These are phyloP conservation scores for Castanea sativa DNA, from an alignment of 306 rosid species.

Conservation along the genomic window DNA sequence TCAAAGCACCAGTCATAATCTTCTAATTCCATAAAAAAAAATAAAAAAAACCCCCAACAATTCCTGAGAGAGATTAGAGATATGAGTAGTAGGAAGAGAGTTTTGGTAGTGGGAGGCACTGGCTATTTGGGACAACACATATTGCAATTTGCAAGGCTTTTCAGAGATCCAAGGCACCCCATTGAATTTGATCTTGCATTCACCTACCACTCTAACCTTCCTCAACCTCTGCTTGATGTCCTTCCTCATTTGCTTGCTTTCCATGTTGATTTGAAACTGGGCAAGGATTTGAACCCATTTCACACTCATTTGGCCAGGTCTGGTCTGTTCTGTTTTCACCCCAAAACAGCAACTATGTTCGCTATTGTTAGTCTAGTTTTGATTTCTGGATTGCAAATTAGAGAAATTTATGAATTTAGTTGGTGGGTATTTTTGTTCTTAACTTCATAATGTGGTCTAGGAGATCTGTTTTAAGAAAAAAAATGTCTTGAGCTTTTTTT, in stretches of 20 bases:
- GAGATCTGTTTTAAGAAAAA: no score
- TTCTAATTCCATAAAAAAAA: neutral
- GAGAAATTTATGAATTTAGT: neutral
- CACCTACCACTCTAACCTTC: constrained; percentile 58
- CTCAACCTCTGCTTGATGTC: constrained; percentile 43
- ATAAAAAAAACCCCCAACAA: neutral
- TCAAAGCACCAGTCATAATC: neutral
- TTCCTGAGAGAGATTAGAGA: neutral
- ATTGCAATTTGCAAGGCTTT: constrained; percentile 52
- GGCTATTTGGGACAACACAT: constrained; percentile 94
- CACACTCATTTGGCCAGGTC: constrained; percentile 66
- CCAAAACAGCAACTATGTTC: neutral
- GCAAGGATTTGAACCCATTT: constrained; percentile 68
- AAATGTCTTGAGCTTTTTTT: no score
- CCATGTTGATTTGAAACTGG: constrained; percentile 76
- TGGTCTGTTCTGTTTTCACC: neutral
- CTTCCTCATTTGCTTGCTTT: constrained; percentile 51
- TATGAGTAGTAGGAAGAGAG: constrained; percentile 47
- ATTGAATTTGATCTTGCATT: constrained; percentile 61
- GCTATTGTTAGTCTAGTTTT: neutral
- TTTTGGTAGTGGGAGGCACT: constrained; percentile 80
- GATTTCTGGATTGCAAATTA: constrained; percentile 1
- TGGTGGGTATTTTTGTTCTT: no score
- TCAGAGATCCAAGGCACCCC: constrained; percentile 25
- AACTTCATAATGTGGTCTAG: no score